These are phyloP conservation scores for Paramecium caudatum DNA, from an alignment of 73 alveolate species.

Conservation along the genomic window DNA sequence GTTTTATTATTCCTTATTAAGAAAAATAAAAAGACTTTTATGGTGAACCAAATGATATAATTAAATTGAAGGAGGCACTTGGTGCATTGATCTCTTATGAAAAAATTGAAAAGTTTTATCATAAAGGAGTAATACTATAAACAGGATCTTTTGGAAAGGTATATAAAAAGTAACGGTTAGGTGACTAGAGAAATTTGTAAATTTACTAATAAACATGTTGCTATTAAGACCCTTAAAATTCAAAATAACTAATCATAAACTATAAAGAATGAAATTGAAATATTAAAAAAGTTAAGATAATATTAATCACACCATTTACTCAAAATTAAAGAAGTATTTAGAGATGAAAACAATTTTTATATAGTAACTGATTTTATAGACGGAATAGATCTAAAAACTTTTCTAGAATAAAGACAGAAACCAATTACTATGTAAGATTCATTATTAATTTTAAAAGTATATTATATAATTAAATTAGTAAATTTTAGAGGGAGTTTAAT, in stretches of 20 bases:
- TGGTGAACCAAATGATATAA: conserved; percentile 33
- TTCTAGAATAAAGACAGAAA: background rate
- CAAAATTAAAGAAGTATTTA: conserved; percentile 15
- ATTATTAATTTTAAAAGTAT: conserved; percentile 2
- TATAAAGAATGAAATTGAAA: conserved; percentile 45
- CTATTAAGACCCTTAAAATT: background rate
- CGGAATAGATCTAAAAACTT: background rate
- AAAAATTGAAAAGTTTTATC: background rate
- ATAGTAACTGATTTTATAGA: background rate
- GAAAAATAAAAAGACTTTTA: conserved; percentile 51
- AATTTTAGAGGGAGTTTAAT: conserved; percentile 81
- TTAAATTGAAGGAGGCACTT: background rate
- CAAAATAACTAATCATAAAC: background rate
- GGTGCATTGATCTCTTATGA: conserved; percentile 21
- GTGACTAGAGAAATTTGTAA: conserved; percentile 47
- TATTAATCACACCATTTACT: background rate
- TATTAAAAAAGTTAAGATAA: conserved; percentile 11
- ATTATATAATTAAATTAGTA: conserved; percentile 48
- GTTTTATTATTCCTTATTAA: background rate
- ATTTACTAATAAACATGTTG: background rate
- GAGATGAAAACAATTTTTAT: background rate
- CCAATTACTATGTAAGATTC: background rate
- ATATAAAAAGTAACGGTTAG: background rate
- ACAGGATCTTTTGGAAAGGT: conserved; percentile 55
- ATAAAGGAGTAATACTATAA: background rate